These are phyloP conservation scores for Cylindrodendrum hubeiense DNA, from an alignment of 2,329 filamentous ascomycete genomes.

Conservation along the genomic window DNA sequence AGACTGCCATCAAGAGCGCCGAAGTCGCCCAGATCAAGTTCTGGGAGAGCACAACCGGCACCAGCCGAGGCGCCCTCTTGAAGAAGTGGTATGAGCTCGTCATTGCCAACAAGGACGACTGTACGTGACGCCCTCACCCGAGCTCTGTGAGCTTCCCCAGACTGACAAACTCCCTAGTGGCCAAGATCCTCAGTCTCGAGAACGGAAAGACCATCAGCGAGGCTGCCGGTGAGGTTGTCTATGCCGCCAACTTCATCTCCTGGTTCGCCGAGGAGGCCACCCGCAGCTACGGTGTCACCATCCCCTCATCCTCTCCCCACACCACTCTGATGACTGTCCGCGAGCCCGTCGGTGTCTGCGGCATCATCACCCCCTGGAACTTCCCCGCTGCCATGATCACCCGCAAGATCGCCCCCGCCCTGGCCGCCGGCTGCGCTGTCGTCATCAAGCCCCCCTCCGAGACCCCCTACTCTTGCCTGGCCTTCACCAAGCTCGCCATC, in stretches of 20 bases:
- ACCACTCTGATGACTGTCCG: conserved; percentile 78
- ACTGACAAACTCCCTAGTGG: conserved; percentile 40
- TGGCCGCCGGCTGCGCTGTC: conserved; percentile 84
- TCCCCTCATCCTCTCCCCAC: conserved; percentile 69
- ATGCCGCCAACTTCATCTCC: conserved; percentile 64
- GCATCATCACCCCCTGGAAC: conserved; percentile 61
- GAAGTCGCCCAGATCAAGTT: conserved; percentile 41
- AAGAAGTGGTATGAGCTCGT: conserved; percentile 45
- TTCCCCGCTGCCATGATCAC: conserved; percentile 47
- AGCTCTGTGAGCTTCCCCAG: background rate
- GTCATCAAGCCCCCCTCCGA: conserved; percentile 79
- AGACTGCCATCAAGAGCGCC: conserved; percentile 44
- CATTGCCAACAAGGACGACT: conserved; percentile 43
- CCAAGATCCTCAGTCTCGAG: conserved; percentile 57
- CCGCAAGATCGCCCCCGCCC: conserved; percentile 62
- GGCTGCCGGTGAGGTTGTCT: conserved; percentile 66
- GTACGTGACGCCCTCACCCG: conserved; percentile 28
- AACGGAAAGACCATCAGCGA: conserved; percentile 70
- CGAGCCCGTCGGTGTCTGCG: conserved; percentile 51
- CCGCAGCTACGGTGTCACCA: conserved; percentile 68
- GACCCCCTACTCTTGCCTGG: conserved; percentile 80
- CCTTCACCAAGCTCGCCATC: conserved; percentile 75
- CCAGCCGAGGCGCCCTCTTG: conserved; percentile 44
- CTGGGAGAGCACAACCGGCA: conserved; percentile 43
- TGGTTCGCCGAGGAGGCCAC: conserved; percentile 67